Evolutionary conservation across 139 green algal genomes (phyloP).

Genomic region (Zygnema cylindricum): DNA sequence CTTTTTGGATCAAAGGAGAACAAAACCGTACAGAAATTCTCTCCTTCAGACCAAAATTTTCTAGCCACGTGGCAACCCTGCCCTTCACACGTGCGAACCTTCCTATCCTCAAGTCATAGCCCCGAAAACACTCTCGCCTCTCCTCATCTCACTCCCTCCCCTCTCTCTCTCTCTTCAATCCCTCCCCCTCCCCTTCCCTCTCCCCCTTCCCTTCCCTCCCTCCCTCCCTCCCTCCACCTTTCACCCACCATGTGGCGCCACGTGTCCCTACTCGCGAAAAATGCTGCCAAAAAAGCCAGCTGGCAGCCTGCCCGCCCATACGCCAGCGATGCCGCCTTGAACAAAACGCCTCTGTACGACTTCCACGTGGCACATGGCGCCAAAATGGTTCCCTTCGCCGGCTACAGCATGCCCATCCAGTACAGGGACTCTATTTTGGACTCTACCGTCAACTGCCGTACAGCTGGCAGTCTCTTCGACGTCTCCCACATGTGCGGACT

Average conservation of each 20-base stretch:
- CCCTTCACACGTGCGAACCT: too few relatives aligned
- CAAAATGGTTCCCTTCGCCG: conserved; percentile 92
- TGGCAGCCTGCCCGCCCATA: background rate
- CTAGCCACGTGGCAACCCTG: too few relatives aligned
- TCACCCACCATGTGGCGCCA: background rate
- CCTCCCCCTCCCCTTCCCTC: too few relatives aligned
- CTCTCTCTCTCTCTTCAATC: too few relatives aligned
- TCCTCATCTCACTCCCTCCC: too few relatives aligned
- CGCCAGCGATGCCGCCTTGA: conserved; percentile 9
- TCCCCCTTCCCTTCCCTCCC: too few relatives aligned
- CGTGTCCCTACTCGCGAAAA: background rate
- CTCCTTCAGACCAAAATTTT: too few relatives aligned
- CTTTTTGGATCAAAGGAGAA: too few relatives aligned
- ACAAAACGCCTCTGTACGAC: conserved; percentile 84
- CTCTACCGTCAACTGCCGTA: conserved; percentile 84
- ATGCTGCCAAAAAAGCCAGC: background rate
- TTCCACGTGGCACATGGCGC: conserved; percentile 86
- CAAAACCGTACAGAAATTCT: too few relatives aligned
- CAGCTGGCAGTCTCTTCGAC: conserved; percentile 91
- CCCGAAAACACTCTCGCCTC: too few relatives aligned
- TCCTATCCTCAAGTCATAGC: too few relatives aligned
- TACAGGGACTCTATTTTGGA: conserved; percentile 99
- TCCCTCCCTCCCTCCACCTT: background rate
- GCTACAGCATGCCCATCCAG: conserved; percentile 98
- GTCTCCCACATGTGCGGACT: conserved; percentile 98